A percentile compares a stretch with the other conserved stretches of the same genome.
Evolutionary conservation across 1,284 basidiomycete genomes (phyloP).

Genomic region (Austropuccinia psidii): DNA sequence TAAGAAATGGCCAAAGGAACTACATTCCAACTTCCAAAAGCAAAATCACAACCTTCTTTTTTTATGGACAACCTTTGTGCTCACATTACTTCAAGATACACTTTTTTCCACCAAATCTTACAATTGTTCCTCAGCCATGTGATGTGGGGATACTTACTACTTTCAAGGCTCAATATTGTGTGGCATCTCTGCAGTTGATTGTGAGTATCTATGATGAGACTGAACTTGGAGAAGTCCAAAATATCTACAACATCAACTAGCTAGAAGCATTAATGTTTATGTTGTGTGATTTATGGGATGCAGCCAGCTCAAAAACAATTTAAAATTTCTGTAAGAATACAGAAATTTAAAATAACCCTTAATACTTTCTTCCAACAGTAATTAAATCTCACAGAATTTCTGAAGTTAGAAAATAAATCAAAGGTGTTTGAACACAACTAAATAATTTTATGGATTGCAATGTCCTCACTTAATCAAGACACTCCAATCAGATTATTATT

Average conservation of each 20-base stretch:
- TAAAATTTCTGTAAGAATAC: too few species aligned
- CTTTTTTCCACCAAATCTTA: slow-evolving; percentile 47
- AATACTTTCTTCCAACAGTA: too few species aligned
- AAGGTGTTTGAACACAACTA: too few species aligned
- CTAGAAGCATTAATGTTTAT: slow-evolving; percentile 48
- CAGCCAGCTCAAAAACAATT: too few species aligned
- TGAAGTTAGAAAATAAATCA: too few species aligned
- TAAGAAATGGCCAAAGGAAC: too few species aligned
- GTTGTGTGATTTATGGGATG: too few species aligned
- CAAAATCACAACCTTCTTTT: slow-evolving; percentile 45
- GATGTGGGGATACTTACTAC: slow-evolving; percentile 48
- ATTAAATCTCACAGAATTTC: too few species aligned
- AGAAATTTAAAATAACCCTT: too few species aligned
- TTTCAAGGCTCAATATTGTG: slow-evolving; percentile 48
- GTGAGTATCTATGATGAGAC: not conserved
- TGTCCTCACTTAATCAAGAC: not conserved
- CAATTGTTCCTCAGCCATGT: slow-evolving; percentile 44
- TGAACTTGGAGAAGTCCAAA: too few species aligned
- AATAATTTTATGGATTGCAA: too few species aligned
- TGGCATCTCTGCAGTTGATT: slow-evolving; percentile 32
- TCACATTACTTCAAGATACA: slow-evolving; percentile 43
- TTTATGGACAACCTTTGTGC: slow-evolving; percentile 25
- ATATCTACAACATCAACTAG: slow-evolving; percentile 49
- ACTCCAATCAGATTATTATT: not conserved
- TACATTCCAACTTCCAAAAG: too few species aligned